Evolutionary conservation across 2,329 filamentous ascomycete species (phyloP), one percentile per base, ranked within the genome.

Genomic region (Hypoxylon sp.): DNA sequence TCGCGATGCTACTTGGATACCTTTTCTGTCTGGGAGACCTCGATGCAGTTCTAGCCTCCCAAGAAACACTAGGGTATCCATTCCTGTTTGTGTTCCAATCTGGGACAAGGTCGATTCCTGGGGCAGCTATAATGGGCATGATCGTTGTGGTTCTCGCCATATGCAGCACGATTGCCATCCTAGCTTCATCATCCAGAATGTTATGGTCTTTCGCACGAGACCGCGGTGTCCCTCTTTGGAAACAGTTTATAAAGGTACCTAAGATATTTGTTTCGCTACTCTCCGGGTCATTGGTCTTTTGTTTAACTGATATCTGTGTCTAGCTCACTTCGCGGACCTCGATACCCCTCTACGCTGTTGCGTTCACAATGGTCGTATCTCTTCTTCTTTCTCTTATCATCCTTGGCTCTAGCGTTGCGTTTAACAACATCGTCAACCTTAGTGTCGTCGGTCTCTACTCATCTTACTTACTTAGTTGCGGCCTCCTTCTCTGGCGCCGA

Each of bases 401-500:
- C 37, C 62, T 71, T 8, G 68, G 65, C 15, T 64, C 58, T 1
- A 50, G 44, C 1, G 59, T 67, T 17, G 66, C 66, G 8, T 67
- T 71, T 32, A 64, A 64, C 24, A 54, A 59, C 8, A 54, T 71
- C 10, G 52, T 69, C 1, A 59, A 56, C 3, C 15, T 71, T 2
- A 55, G 55, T 17, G 50, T 71, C 3, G 80, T 79, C 1, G 81
- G 79, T 0, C 79, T 84, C 29, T 84, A 81, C 48, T 77, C 79
- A 13, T 82, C 82, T 0, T 85, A 84, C 65, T 70, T 82, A 11
- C 70, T 83, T 0, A 77, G 78, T 0, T 78, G 79, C n/a, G 65
- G 73, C 1, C 73, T 85, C 2, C 73, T 84, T 2, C 77, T 85
- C 0, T 81, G 79, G 68, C 81, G 80, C 37, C 80, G 83, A 11